Percentiles rank a stretch among this genome's conserved stretches.
Conservation (phyloP, 2,329 filamentous ascomycete genomes). For the Pseudofabraea citricarpa region DNA sequence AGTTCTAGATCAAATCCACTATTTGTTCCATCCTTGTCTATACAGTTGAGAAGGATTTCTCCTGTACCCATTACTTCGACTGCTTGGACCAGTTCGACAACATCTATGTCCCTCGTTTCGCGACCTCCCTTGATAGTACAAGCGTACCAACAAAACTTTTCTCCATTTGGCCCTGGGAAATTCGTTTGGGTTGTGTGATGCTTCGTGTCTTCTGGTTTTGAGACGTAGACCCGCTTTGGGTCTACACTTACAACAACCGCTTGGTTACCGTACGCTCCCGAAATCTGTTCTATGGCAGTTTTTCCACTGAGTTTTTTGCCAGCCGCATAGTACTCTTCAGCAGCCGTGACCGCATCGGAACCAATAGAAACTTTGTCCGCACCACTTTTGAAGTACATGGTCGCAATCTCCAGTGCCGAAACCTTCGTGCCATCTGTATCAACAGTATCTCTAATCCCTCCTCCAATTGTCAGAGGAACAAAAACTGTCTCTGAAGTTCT, state of each 20-base stretch:
- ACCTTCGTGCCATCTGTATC: slow-evolving; percentile 83
- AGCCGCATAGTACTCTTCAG: slow-evolving; percentile 79
- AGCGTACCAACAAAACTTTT: slow-evolving; percentile 90
- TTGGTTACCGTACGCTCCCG: slow-evolving; percentile 88
- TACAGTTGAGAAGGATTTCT: slow-evolving; percentile 94
- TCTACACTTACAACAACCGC: slow-evolving; percentile 95
- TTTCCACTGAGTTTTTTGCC: slow-evolving; percentile 67
- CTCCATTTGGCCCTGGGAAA: slow-evolving; percentile 67
- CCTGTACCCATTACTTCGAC: slow-evolving; percentile 95
- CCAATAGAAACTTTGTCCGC: slow-evolving; percentile 98
- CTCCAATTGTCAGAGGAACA: slow-evolving; percentile 91
- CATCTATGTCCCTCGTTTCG: slow-evolving; percentile 90
- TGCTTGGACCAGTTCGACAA: slow-evolving; percentile 78
- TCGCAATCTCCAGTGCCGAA: slow-evolving; percentile 88
- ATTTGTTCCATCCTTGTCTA: slow-evolving; percentile 94
- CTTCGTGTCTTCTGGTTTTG: slow-evolving; percentile 61
- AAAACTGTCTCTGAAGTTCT: slow-evolving; percentile 88
- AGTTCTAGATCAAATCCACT: slow-evolving; percentile 92
- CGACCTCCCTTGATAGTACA: slow-evolving; percentile 95
- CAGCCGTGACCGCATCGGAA: slow-evolving; percentile 87
- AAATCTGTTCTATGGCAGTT: slow-evolving; percentile 95
- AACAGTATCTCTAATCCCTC: slow-evolving; percentile 88
- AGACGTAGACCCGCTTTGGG: slow-evolving; percentile 84
- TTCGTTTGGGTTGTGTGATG: slow-evolving; percentile 69
- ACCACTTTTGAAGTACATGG: slow-evolving; percentile 94